Evolutionary conservation across 2,329 filamentous ascomycete species (phyloP), one percentile per base, ranked within the genome.

Genomic region (Lachnellula hyalina): DNA sequence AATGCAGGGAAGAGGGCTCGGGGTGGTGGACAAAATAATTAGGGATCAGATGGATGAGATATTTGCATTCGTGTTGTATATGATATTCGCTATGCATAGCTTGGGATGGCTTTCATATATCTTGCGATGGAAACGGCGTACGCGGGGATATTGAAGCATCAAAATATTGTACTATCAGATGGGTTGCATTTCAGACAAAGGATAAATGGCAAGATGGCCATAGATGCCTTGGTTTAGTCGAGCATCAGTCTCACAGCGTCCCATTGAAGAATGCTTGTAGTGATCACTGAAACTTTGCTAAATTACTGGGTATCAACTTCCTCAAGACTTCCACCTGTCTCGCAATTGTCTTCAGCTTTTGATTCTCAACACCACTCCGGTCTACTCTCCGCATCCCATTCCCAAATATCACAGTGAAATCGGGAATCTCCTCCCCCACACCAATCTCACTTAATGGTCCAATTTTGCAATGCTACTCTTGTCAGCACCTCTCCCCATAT

Each of bases 371-470:
- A n/a, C 81, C 78, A 49, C 83, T 81, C 46, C 71, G 78, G 65
- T 89, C 85, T 32, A 70, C 70, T 57, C 84, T 76, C 60, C 77
- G 75, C 61, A 76, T 74, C 25, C 85, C 85, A 54, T 81, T 80
- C 0, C 86, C 85, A 70, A 83, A 90, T 21, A 90, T 74, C 5
- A 91, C 86, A 0, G 83, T 86, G 67, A 81, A 83, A 56, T 90
- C 86, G 0, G 81, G 80, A 0, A 92, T 66, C 11, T 75, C 71
- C 34, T 83, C 80, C 0, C 80, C 79, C 9, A 83, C 79, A 0
- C 73, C 70, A 42, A 91, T 74, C 25, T 77, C 74, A 23, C 81
- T 85, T 56, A 82, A 76, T 0, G 87, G 79, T 7, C 87, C 85
- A 50, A 92, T 77, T 21, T 86, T 90, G 64, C 86, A 87, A 67